phyloP scores from a whole-genome alignment of 2,329 filamentous ascomycete species.

The Cephalotrichum gorgonifer region DNA sequence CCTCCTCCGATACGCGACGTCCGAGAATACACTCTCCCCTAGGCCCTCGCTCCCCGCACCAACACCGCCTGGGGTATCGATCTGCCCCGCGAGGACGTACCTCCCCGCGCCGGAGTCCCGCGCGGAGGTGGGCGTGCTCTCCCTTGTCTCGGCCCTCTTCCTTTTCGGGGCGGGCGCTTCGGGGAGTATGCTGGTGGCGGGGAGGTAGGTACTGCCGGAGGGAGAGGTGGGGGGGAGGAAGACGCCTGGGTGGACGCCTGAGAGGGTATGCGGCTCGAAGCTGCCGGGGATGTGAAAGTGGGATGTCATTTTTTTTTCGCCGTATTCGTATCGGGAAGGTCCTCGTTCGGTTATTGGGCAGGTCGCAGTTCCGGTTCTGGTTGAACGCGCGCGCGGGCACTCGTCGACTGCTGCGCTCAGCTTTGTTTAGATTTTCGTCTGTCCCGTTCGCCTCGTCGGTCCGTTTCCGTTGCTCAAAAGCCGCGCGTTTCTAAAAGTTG shows the following conservation, averaged over 20 bases:
- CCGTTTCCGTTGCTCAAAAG: too few species aligned
- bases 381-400: too few species aligned
- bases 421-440: too few species aligned
- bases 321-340: not conserved
- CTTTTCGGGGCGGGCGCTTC: slow-evolving; percentile 26
- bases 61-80: slow-evolving; percentile 25
- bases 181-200: slow-evolving; percentile 11
- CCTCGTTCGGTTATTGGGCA: not conserved
- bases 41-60: not conserved
- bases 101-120: slow-evolving; percentile 10
- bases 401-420: too few species aligned
- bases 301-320: slow-evolving; percentile 16
- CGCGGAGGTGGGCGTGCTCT: slow-evolving; percentile 7
- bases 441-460: too few species aligned
- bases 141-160: slow-evolving; percentile 24
- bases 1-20: slow-evolving; percentile 42
- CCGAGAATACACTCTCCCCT: slow-evolving; percentile 43
- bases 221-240: slow-evolving; percentile 36
- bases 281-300: slow-evolving; percentile 22
- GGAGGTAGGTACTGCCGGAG: slow-evolving; percentile 20
- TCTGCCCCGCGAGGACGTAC: slow-evolving; percentile 44
- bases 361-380: not conserved
- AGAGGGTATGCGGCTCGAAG: slow-evolving; percentile 10
- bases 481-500: too few species aligned
- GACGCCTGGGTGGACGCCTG: slow-evolving; percentile 29